phyloP scores from a whole-genome alignment of 176 grass and related monocot species.

The Bonia amplexicaulis region DNA sequence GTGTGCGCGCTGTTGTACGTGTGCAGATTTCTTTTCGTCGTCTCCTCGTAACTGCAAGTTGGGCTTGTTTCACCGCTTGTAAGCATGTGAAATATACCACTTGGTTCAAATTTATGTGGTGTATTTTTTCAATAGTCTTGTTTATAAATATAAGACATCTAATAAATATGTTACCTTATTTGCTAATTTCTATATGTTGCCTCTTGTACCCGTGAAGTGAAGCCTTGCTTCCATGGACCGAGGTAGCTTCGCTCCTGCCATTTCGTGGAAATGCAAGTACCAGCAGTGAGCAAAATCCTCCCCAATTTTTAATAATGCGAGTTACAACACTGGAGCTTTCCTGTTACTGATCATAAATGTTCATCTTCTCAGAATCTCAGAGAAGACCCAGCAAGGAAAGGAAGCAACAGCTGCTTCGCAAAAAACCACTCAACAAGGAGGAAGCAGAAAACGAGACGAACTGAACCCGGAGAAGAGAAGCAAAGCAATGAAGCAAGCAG shows the following conservation, averaged over 20 bases:
- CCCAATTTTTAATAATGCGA: no score
- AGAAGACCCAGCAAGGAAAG: neutral
- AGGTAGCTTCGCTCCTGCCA: neutral
- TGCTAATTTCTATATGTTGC: neutral
- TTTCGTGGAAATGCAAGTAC: no score
- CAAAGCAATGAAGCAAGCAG: neutral
- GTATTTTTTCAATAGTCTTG: no score
- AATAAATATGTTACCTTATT: no score
- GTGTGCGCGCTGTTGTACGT: neutral
- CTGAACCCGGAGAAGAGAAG: neutral
- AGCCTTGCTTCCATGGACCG: neutral
- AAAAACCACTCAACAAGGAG: neutral
- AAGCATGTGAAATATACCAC: no score
- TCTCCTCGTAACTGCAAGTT: slow-evolving; percentile 29
- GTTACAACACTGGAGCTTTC: no score
- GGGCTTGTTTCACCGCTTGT: neutral
- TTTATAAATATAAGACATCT: no score
- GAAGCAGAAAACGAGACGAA: slow-evolving; percentile 16
- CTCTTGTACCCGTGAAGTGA: neutral
- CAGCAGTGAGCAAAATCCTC: no score
- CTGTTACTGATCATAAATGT: no score
- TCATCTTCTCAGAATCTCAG: neutral
- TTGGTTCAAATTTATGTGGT: no score
- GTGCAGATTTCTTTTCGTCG: neutral
- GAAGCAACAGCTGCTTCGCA: neutral